These are phyloP conservation scores for Guyanaporus albipodus DNA, from an alignment of 768 basidiomycete genomes.

Conservation along the genomic window DNA sequence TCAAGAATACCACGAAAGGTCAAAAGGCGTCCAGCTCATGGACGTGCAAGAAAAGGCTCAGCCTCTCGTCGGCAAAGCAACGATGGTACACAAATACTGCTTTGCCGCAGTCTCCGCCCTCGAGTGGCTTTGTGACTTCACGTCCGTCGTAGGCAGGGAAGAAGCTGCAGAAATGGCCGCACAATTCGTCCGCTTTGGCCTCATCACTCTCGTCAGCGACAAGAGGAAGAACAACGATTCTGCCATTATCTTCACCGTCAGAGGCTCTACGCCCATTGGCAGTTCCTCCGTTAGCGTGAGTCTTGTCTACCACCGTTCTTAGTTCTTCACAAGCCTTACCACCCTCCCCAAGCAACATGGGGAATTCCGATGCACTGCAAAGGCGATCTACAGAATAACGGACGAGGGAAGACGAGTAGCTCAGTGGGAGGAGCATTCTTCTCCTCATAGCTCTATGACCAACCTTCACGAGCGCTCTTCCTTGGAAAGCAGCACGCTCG, in stretches of 20 bases:
- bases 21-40: slow-evolving; percentile 66
- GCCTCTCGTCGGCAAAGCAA: slow-evolving; percentile 45
- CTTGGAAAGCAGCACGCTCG: slow-evolving; percentile 38
- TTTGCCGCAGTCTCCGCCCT: slow-evolving; percentile 85
- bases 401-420: slow-evolving; percentile 86
- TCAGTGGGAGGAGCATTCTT: slow-evolving; percentile 69
- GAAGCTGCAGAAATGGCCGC: slow-evolving; percentile 98
- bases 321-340: slow-evolving; percentile 6
- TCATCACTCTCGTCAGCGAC: slow-evolving; percentile 84
- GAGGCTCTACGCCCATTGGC: slow-evolving; percentile 71
- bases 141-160: slow-evolving; percentile 91
- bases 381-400: slow-evolving; percentile 92
- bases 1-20: slow-evolving; percentile 73
- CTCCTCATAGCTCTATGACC: slow-evolving; percentile 63
- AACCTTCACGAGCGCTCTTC: slow-evolving; percentile 64
- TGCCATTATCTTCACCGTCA: slow-evolving; percentile 89
- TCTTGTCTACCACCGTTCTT: slow-evolving; percentile 5
- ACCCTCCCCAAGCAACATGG: slow-evolving; percentile 66
- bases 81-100: slow-evolving; percentile 57
- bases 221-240: slow-evolving; percentile 90
- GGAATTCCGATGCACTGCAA: slow-evolving; percentile 94
- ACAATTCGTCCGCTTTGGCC: slow-evolving; percentile 93
- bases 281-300: slow-evolving; percentile 73
- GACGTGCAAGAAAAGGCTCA: slow-evolving; percentile 69
- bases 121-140: slow-evolving; percentile 98